phyloP scores from a whole-genome alignment of 2,329 filamentous ascomycete genomes.

The Colletotrichum liaoningense region DNA sequence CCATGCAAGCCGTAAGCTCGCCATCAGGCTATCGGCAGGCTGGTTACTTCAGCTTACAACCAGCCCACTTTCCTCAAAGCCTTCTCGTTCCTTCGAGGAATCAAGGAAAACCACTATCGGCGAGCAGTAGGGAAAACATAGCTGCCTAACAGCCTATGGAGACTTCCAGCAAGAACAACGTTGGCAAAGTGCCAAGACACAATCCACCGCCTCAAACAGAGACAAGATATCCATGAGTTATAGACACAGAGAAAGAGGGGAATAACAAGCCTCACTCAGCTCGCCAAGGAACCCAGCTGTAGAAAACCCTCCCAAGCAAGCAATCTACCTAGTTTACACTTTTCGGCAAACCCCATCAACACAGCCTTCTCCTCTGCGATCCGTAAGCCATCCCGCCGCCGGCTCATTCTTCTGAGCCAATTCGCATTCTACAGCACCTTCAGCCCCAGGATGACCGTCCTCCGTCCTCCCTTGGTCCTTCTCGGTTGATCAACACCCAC shows the following conservation, averaged over 20 bases:
- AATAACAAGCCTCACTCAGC: neutral
- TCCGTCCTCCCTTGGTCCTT: neutral
- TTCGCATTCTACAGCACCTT: neutral
- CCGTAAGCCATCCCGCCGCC: neutral
- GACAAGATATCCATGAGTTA: neutral
- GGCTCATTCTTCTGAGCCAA: neutral
- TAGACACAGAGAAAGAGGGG: neutral
- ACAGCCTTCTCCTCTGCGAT: neutral
- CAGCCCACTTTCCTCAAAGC: neutral
- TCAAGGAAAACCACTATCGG: neutral
- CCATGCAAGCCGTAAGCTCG: slow-evolving; percentile 33
- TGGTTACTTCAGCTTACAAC: neutral
- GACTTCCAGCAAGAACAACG: neutral
- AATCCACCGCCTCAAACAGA: neutral
- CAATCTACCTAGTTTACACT: neutral
- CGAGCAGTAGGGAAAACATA: neutral
- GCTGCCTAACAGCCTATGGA: neutral
- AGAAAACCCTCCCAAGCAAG: neutral
- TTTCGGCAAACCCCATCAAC: neutral
- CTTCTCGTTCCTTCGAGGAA: neutral
- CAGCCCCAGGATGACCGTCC: slow-evolving; percentile 7
- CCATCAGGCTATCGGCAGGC: slow-evolving; percentile 21
- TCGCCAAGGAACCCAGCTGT: slow-evolving; percentile 3
- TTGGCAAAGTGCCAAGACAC: neutral
- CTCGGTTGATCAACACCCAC: neutral